Base-by-base conservation (phyloP, 2,329 filamentous ascomycete species). In the Ploettnerulaceae sp. region DNA sequence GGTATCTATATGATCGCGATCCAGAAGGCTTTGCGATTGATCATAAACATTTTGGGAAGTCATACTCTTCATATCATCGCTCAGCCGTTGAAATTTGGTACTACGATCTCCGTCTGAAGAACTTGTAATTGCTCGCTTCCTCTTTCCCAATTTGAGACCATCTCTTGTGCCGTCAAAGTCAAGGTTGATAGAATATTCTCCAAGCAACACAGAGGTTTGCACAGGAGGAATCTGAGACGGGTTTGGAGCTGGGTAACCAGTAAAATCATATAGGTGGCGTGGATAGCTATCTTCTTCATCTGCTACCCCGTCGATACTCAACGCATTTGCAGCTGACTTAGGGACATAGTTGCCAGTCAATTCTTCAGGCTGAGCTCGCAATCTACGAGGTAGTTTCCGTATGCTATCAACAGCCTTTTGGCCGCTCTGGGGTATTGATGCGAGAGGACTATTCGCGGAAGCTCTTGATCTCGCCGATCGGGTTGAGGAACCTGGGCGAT, bases 131-230 rank as follows among this genome's bases (percentile, higher is more conserved):
- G 25, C 6, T 5, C 34, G 38, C 20, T 37, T 38, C 17, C 33
- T 41, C 33, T 34, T 42, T 9, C 18, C 29, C 29, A 18, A 25
- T 8, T 38, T 42, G 12, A 15, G 25, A 7, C 18, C 25, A 14
- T 35, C 39, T 17, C 32, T 33, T 22, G 38, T 18, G 8, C 45
- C 45, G 26, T 48, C 45, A 7, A 32, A 33, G 14, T 38, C 21
- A 42, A 42, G 32, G n/a, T 7, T 9, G 4, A 32, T 18, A 18
- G 31, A 8, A 6, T 32, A 17, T 17, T 14, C 15, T 24, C 34
- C 25, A n/a, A 15, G 5, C 12, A 24, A 8, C 9, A 26, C 24
- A 12, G 24, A 24, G 9, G 18, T 32, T 14, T 31, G 12, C 3
- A n/a, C 20, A 17, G 22, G 18, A 15, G 31, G n/a, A 29, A 36